Percentiles rank a stretch among this genome's conserved stretches.
Evolutionary conservation across 495 filamentous ascomycete species (phyloP).

Genomic region (Aspergillus nidulans): DNA sequence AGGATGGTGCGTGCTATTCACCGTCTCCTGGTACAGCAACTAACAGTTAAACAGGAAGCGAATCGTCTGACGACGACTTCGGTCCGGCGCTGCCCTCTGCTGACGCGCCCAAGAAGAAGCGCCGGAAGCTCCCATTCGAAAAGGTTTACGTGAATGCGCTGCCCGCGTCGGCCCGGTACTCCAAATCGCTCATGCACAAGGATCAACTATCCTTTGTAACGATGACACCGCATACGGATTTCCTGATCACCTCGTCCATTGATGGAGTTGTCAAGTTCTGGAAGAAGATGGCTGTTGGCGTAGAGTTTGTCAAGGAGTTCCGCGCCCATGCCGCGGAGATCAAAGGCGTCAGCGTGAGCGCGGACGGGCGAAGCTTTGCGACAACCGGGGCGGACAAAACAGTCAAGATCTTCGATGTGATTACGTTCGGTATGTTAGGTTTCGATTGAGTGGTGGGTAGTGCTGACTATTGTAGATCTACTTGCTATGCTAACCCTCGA

Average conservation of each 20-base stretch:
- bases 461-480: conserved; percentile 52
- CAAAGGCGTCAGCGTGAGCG: conserved; percentile 71
- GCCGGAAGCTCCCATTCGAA: conserved; percentile 85
- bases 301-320: conserved; percentile 99
- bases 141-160: conserved; percentile 91
- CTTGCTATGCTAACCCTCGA: conserved; percentile 74
- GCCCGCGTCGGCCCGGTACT: conserved; percentile 77
- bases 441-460: not conserved
- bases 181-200: conserved; percentile 97
- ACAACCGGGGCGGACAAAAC: conserved; percentile 82
- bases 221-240: conserved; percentile 85
- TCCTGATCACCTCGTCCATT: conserved; percentile 85
- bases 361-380: conserved; percentile 90
- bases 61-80: conserved; percentile 90
- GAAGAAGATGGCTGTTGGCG: conserved; percentile 88
- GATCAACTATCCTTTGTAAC: conserved; percentile 84
- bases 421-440: conserved; percentile 66
- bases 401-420: conserved; percentile 93
- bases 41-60: conserved; percentile 33
- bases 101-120: conserved; percentile 81
- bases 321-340: conserved; percentile 85
- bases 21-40: not conserved
- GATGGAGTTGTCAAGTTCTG: conserved; percentile 98
- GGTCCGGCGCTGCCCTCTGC: conserved; percentile 78
- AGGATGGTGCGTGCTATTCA: conserved; percentile 26